phyloP scores from a whole-genome alignment of 352 stramenopile species.

The Saprolegnia diclina region DNA sequence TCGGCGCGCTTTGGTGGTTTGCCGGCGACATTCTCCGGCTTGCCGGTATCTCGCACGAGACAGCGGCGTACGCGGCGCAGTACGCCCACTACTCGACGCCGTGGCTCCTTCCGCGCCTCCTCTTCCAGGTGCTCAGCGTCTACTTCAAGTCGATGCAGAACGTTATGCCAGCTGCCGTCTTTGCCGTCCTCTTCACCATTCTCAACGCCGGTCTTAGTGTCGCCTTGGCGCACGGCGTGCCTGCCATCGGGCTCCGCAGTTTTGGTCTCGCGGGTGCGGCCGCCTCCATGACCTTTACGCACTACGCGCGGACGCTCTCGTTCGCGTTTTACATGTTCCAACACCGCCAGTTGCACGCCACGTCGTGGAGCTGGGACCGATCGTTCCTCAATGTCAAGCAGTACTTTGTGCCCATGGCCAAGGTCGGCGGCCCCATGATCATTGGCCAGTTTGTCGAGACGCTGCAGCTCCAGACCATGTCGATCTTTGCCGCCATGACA shows the following conservation, averaged over 20 bases:
- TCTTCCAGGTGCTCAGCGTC: constrained; percentile 67
- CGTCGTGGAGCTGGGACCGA: constrained; percentile 46
- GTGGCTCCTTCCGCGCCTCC: constrained; percentile 65
- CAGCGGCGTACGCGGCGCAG: constrained; percentile 41
- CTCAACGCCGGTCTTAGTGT: constrained; percentile 55
- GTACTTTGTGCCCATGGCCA: constrained; percentile 44
- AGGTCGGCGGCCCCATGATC: constrained; percentile 47
- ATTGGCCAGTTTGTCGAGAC: constrained; percentile 70
- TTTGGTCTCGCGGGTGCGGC: constrained; percentile 73
- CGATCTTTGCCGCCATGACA: constrained; percentile 60
- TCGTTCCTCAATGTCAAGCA: constrained; percentile 37
- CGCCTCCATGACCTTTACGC: constrained; percentile 44
- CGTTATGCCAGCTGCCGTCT: constrained; percentile 54
- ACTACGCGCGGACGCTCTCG: constrained; percentile 37
- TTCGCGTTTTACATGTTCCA: constrained; percentile 63
- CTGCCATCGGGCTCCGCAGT: constrained; percentile 34
- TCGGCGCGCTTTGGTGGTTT: constrained; percentile 72
- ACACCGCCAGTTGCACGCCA: constrained; percentile 50
- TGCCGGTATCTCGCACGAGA: constrained; percentile 35
- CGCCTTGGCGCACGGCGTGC: constrained; percentile 44
- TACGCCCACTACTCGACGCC: constrained; percentile 67
- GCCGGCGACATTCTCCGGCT: constrained; percentile 47
- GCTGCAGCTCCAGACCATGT: constrained; percentile 67
- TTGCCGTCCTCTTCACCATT: constrained; percentile 51
- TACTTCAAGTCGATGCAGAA: constrained; percentile 81